A percentile compares a stretch with the other conserved stretches of the same genome.
Conservation (phyloP, 805 yeast species). For the Metschnikowia anglica region DNA sequence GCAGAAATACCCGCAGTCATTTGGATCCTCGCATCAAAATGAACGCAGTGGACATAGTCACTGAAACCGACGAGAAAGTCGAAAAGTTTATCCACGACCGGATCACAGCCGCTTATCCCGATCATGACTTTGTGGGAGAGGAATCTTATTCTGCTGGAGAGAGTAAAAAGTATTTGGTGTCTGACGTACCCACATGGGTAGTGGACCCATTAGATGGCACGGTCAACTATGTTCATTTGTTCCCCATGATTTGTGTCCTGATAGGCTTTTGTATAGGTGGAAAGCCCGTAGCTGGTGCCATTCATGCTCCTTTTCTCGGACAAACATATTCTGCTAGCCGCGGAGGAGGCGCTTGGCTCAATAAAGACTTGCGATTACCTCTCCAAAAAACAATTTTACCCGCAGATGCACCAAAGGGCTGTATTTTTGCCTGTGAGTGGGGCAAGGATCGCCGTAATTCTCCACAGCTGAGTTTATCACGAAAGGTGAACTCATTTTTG, state of each 20-base stretch:
- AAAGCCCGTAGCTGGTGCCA: constrained; percentile 17
- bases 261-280: constrained; percentile 19
- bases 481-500: constrained; percentile 14
- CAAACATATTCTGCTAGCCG: constrained; percentile 17
- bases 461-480: constrained; percentile 13
- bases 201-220: constrained; percentile 21
- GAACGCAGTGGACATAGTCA: constrained; percentile 20
- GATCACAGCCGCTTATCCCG: constrained; percentile 11
- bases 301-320: constrained; percentile 18
- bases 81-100: constrained; percentile 14
- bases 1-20: background rate
- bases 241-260: constrained; percentile 19
- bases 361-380: constrained; percentile 11
- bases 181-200: constrained; percentile 18
- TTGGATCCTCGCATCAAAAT: constrained; percentile 11
- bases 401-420: constrained; percentile 17
- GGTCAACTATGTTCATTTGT: constrained; percentile 20
- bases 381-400: constrained; percentile 12
- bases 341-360: constrained; percentile 20
- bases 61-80: constrained; percentile 17
- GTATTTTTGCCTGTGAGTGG: constrained; percentile 21
- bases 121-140: constrained; percentile 19
- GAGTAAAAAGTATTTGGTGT: constrained; percentile 13
- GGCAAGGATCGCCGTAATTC: constrained; percentile 18
- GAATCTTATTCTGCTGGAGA: constrained; percentile 18